phyloP scores from a whole-genome alignment of 2,329 filamentous ascomycete species.

The Colletotrichum musicola region DNA sequence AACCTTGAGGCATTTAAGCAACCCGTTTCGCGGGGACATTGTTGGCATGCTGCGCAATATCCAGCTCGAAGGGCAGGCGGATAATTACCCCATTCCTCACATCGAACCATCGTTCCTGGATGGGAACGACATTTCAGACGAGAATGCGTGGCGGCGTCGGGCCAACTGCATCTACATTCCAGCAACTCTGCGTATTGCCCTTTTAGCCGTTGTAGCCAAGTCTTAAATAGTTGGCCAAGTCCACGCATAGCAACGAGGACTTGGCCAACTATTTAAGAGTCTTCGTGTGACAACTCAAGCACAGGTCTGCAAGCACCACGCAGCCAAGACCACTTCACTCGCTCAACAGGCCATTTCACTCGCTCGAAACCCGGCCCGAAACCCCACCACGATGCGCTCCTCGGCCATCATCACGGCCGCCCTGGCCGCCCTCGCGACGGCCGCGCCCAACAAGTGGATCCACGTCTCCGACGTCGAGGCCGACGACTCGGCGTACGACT shows the following conservation, averaged over 20 bases:
- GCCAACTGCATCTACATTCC: background rate
- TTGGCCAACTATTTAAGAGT: too few relatives aligned
- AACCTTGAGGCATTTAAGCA: background rate
- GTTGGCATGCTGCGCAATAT: too few relatives aligned
- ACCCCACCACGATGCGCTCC: background rate
- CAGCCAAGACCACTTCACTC: background rate
- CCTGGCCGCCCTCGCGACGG: background rate
- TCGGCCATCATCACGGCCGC: background rate
- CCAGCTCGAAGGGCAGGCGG: background rate
- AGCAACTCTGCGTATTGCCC: too few relatives aligned
- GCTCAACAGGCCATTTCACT: background rate
- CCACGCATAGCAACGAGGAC: too few relatives aligned
- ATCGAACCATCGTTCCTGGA: background rate
- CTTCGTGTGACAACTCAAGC: too few relatives aligned
- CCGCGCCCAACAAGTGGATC: background rate
- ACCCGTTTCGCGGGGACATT: too few relatives aligned
- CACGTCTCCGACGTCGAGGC: background rate
- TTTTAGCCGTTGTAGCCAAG: too few relatives aligned
- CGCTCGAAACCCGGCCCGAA: background rate
- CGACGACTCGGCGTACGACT: background rate
- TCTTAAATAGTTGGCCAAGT: too few relatives aligned
- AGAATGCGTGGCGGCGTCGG: background rate
- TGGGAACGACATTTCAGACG: too few relatives aligned
- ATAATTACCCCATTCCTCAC: background rate
- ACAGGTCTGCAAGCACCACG: too few relatives aligned